A percentile compares a stretch with the other conserved stretches of the same genome.
These are phyloP conservation scores for Chaetoceros tenuissimus DNA, from an alignment of 108 stramenopile species.

Conservation along the genomic window DNA sequence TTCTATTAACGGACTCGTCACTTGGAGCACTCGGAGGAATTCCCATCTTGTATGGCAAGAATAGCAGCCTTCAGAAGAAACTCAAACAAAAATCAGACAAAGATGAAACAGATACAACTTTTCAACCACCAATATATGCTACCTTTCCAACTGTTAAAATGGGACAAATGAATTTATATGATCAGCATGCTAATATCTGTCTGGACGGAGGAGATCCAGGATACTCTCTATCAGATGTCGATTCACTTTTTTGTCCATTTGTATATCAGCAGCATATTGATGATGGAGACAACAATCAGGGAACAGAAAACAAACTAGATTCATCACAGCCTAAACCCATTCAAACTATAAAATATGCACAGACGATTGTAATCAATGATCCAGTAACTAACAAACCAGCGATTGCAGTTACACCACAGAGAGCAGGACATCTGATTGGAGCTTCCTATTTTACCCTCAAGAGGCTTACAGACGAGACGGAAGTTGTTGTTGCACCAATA, in stretches of 20 bases:
- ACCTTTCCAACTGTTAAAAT: conserved; percentile 93
- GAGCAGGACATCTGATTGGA: conserved; percentile 85
- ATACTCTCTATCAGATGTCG: conserved; percentile 83
- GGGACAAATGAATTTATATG: conserved; percentile 95
- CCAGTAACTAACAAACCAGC: conserved; percentile 1
- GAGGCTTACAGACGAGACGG: conserved; percentile 67
- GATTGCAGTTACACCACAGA: conserved; percentile 65
- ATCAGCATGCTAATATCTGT: conserved; percentile 72
- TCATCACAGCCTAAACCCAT: conserved; percentile 8
- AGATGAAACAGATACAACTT: not conserved
- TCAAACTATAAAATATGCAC: conserved; percentile 83
- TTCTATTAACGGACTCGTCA: conserved; percentile 67
- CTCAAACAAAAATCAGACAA: not conserved
- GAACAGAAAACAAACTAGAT: not conserved
- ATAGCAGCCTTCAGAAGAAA: not conserved
- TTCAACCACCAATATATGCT: conserved; percentile 72
- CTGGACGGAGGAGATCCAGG: conserved; percentile 65
- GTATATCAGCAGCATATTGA: not conserved
- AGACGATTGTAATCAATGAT: conserved; percentile 48
- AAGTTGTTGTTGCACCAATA: conserved; percentile 54
- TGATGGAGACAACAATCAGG: not conserved
- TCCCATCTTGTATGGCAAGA: conserved; percentile 16
- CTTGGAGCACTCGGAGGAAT: conserved; percentile 40
- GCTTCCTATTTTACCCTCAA: conserved; percentile 67
- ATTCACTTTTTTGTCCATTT: conserved; percentile 48